phyloP scores from a whole-genome alignment of 768 basidiomycete species.

The Agaricus sinodeliciosus region DNA sequence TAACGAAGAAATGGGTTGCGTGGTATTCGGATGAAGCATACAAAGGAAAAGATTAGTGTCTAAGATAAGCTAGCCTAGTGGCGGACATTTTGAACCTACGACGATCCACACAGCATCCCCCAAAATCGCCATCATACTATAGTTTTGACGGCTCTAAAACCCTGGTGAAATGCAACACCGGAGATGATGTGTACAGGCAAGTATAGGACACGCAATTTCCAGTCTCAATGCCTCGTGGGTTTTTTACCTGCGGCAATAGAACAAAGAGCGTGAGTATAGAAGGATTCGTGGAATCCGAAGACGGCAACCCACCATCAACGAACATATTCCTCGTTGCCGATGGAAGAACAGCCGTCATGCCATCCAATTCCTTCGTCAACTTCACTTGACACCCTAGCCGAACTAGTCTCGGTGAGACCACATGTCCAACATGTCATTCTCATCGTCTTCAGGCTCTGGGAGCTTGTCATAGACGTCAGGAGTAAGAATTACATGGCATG shows the following conservation, averaged over 20 bases:
- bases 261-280: background rate
- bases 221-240: slow-evolving; percentile 8
- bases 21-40: background rate
- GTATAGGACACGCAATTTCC: background rate
- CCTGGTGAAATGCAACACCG: background rate
- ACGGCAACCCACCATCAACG: slow-evolving; percentile 67
- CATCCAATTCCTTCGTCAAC: slow-evolving; percentile 77
- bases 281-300: background rate
- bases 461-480: slow-evolving; percentile 79
- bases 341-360: slow-evolving; percentile 79
- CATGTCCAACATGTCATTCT: slow-evolving; percentile 98
- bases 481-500: slow-evolving; percentile 88
- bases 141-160: background rate
- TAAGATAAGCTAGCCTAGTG: background rate
- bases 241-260: slow-evolving; percentile 8
- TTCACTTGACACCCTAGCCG: slow-evolving; percentile 72
- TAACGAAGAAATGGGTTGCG: background rate
- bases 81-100: background rate
- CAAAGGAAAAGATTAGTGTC: background rate
- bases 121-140: no score
- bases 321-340: slow-evolving; percentile 96
- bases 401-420: slow-evolving; percentile 91
- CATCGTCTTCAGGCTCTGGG: slow-evolving; percentile 93
- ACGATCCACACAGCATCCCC: background rate
- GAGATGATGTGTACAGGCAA: background rate